phyloP scores from a whole-genome alignment of 2,329 filamentous ascomycete species.

The Fusarium fujikuroi region DNA sequence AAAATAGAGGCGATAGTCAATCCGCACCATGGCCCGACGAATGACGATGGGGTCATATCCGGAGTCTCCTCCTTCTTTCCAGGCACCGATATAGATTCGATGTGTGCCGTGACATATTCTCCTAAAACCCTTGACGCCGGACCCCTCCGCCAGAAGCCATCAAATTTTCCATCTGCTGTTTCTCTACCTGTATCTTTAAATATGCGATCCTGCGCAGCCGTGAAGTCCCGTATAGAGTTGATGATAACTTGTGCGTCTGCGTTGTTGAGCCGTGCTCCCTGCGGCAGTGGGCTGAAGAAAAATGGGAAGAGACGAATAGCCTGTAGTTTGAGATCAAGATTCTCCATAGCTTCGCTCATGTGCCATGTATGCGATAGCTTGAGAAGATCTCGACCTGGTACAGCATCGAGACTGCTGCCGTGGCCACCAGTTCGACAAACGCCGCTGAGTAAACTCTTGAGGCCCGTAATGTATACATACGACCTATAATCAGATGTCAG shows the following conservation, averaged over 20 bases:
- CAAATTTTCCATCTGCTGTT: background rate
- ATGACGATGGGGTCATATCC: rapidly evolving
- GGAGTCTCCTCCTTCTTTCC: rapidly evolving
- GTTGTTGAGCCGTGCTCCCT: background rate
- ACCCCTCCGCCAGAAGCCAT: conserved; percentile 1
- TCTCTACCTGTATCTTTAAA: rapidly evolving
- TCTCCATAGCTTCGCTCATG: background rate
- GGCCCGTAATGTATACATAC: background rate
- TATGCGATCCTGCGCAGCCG: background rate
- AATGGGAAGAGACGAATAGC: conserved; percentile 7
- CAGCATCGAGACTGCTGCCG: background rate
- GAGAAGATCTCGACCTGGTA: background rate
- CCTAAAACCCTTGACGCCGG: background rate
- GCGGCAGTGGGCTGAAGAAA: conserved; percentile 1
- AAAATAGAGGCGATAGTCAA: background rate
- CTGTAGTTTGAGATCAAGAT: background rate
- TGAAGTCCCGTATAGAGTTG: background rate
- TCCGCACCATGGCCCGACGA: background rate
- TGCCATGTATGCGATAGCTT: conserved; percentile 16
- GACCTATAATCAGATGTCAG: background rate
- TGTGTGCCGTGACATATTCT: conserved; percentile 3
- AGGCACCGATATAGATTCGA: background rate
- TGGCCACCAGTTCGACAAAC: background rate
- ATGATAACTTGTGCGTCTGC: background rate
- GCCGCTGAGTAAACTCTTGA: conserved; percentile 13